Evolutionary conservation across 768 basidiomycete species (phyloP).

Genomic region (Lactifluus piperatus): DNA sequence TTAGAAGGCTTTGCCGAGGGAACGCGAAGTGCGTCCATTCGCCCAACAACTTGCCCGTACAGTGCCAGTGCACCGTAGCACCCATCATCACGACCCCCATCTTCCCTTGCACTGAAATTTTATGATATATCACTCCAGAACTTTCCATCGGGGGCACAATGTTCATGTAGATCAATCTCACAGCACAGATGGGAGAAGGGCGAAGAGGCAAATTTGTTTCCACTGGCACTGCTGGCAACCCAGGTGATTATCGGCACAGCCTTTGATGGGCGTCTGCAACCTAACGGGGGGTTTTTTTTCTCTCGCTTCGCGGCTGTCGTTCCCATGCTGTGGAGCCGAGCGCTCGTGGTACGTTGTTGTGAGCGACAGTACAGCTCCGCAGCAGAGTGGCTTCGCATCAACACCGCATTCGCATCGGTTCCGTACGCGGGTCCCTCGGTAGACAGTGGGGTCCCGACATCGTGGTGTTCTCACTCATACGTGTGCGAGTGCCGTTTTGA

Average conservation of each 20-base stretch:
- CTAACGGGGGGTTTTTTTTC: too few species aligned
- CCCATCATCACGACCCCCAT: neutral
- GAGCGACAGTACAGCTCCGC: neutral
- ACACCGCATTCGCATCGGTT: neutral
- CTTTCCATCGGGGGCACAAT: too few species aligned
- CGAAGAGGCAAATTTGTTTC: too few species aligned
- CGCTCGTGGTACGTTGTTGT: too few species aligned
- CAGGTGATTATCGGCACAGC: too few species aligned
- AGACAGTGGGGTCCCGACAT: slow-evolving; percentile 2
- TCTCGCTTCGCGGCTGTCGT: neutral
- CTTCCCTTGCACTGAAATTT: too few species aligned
- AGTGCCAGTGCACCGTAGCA: neutral
- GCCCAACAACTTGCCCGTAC: slow-evolving; percentile 2
- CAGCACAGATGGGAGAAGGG: too few species aligned
- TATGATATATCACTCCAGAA: too few species aligned
- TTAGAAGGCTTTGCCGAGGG: neutral
- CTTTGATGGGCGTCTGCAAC: too few species aligned
- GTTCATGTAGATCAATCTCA: too few species aligned
- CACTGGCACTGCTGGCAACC: too few species aligned
- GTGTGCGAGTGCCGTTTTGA: neutral
- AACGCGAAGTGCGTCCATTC: neutral
- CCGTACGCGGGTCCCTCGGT: neutral
- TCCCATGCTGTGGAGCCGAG: too few species aligned
- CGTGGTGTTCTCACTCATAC: neutral
- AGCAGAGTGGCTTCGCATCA: neutral